These are phyloP conservation scores for Russula foetens DNA, from an alignment of 768 basidiomycete species.

Conservation along the genomic window DNA sequence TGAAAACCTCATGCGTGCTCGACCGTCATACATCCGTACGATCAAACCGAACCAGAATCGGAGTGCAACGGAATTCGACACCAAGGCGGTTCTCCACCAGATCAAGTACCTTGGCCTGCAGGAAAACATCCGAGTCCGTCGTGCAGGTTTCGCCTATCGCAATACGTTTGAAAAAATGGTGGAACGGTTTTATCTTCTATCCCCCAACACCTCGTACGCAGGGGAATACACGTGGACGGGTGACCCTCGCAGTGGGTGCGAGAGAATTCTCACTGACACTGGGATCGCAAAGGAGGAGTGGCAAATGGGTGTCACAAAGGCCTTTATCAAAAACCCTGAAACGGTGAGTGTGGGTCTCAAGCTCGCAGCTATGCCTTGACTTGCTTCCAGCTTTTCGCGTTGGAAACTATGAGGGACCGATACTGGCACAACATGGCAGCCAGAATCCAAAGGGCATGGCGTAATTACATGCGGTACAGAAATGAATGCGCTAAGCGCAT, in stretches of 20 bases:
- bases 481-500: constrained; percentile 92
- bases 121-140: constrained; percentile 95
- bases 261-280: constrained; percentile 87
- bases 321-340: constrained; percentile 99
- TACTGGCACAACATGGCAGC: constrained; percentile 99
- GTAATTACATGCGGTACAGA: constrained; percentile 93
- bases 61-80: constrained; percentile 84
- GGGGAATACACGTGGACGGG: constrained; percentile 98
- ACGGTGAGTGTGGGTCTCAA: constrained; percentile 47
- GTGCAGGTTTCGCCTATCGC: constrained; percentile 96
- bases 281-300: constrained; percentile 96
- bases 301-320: constrained; percentile 99
- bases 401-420: constrained; percentile 97
- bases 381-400: constrained; percentile 71
- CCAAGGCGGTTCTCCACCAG: constrained; percentile 93
- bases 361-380: constrained; percentile 1
- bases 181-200: constrained; percentile 93
- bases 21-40: constrained; percentile 96
- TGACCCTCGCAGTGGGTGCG: constrained; percentile 83
- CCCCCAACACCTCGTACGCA: constrained; percentile 92
- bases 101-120: constrained; percentile 98
- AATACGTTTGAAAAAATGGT: constrained; percentile 99
- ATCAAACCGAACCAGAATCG: constrained; percentile 99
- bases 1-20: constrained; percentile 94
- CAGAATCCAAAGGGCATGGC: constrained; percentile 92